Conservation (phyloP, 768 basidiomycete species). For the Tremella yokohamensis region DNA sequence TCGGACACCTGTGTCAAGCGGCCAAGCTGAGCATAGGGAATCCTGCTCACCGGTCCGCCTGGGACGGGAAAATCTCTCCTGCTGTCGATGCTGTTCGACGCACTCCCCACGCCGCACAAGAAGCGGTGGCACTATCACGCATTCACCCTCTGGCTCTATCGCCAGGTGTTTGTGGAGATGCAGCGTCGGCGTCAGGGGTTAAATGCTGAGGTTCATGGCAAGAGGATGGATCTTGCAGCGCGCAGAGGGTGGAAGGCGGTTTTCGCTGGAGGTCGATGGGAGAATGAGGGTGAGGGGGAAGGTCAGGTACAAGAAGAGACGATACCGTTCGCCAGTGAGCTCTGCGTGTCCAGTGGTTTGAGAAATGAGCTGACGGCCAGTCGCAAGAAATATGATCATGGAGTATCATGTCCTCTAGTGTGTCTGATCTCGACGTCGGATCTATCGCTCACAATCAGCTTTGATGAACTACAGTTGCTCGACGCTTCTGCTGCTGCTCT, state of each 20-base stretch:
- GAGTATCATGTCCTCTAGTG: slow-evolving; percentile 48
- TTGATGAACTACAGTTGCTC: slow-evolving; percentile 63
- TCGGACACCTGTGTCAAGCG: not conserved
- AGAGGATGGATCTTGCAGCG: slow-evolving; percentile 43
- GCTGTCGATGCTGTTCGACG: slow-evolving; percentile 60
- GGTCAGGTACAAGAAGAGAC: slow-evolving; percentile 48
- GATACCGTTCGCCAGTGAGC: slow-evolving; percentile 48
- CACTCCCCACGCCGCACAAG: slow-evolving; percentile 59
- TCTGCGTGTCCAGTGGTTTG: not conserved
- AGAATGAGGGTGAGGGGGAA: slow-evolving; percentile 38
- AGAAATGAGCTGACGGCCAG: slow-evolving; percentile 20
- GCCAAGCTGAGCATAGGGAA: slow-evolving; percentile 51
- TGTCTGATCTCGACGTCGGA: slow-evolving; percentile 16
- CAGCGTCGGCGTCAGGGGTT: slow-evolving; percentile 40
- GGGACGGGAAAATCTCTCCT: slow-evolving; percentile 59
- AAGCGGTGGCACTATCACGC: slow-evolving; percentile 61
- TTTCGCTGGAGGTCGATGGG: slow-evolving; percentile 45
- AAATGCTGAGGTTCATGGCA: slow-evolving; percentile 11
- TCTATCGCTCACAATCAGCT: slow-evolving; percentile 41
- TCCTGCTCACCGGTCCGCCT: slow-evolving; percentile 58
- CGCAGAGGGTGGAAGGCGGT: slow-evolving; percentile 48
- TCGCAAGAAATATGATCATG: slow-evolving; percentile 48
- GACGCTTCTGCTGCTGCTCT: slow-evolving; percentile 60
- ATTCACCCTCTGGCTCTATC: slow-evolving; percentile 60
- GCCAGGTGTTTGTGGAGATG: slow-evolving; percentile 59